These are phyloP conservation scores for Galerina sulciceps DNA, from an alignment of 768 basidiomycete species.

Conservation along the genomic window DNA sequence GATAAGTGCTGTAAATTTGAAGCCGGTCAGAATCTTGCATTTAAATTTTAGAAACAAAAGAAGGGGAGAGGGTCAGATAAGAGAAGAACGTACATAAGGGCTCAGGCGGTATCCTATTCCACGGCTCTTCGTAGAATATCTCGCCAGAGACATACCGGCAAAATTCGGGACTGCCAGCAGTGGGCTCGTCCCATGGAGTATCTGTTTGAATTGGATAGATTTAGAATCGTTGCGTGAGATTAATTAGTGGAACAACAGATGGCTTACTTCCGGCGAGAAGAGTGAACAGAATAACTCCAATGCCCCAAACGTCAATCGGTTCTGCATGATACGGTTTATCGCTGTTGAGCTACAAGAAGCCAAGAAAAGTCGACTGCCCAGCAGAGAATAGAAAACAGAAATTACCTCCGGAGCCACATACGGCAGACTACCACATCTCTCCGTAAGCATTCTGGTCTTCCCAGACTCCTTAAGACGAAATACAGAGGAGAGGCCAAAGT, in stretches of 20 bases:
- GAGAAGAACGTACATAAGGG: conserved; percentile 69
- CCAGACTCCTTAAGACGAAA: conserved; percentile 85
- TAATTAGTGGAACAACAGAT: not conserved
- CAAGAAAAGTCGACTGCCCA: not conserved
- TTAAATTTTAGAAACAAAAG: not conserved
- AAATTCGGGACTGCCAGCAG: conserved; percentile 78
- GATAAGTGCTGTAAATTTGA: conserved; percentile 62
- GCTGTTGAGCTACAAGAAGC: conserved; percentile 57
- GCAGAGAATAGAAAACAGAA: not conserved
- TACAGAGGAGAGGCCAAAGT: conserved; percentile 93
- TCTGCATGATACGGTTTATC: conserved; percentile 82
- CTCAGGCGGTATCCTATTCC: conserved; percentile 65
- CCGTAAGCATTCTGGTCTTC: conserved; percentile 73
- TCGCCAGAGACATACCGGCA: conserved; percentile 73
- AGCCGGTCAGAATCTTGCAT: not conserved
- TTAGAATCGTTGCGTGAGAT: too few species aligned
- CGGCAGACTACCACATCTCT: conserved; percentile 89
- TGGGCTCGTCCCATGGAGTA: conserved; percentile 98
- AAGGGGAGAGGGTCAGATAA: too few species aligned
- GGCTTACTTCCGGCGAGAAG: conserved; percentile 86
- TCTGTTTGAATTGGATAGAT: conserved; percentile 47
- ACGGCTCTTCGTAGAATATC: conserved; percentile 77
- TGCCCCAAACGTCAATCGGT: conserved; percentile 95
- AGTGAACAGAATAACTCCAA: conserved; percentile 93
- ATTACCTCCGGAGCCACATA: conserved; percentile 93